Conservation (phyloP, 2,329 filamentous ascomycete genomes). For the Fusarium foetens region DNA sequence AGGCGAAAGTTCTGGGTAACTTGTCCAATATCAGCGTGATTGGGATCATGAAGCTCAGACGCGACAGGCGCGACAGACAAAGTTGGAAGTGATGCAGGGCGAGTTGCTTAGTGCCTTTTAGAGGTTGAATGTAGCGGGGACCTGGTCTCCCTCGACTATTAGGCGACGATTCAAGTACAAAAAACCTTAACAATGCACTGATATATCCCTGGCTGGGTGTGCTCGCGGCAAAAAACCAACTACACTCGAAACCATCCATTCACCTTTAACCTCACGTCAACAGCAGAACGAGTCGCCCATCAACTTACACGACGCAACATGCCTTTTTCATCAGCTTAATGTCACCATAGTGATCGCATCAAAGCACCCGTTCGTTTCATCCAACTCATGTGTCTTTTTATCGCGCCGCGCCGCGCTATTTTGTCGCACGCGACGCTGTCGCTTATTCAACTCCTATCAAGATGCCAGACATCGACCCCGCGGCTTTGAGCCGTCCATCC, state of each 20-base stretch:
- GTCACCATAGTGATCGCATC: conserved; percentile 56
- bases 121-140: conserved; percentile 36
- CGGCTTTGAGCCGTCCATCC: conserved; percentile 71
- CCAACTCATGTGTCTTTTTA: conserved; percentile 56
- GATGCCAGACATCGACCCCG: conserved; percentile 78
- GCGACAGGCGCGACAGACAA: conserved; percentile 46
- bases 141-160: background rate
- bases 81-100: conserved; percentile 31
- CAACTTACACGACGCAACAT: conserved; percentile 53
- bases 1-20: background rate
- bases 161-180: conserved; percentile 28
- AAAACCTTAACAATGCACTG: conserved; percentile 40
- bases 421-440: conserved; percentile 59
- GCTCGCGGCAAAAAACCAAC: conserved; percentile 51
- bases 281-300: conserved; percentile 50
- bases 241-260: conserved; percentile 48
- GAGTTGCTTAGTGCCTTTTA: conserved; percentile 26
- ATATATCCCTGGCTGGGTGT: conserved; percentile 32
- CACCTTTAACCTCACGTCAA: conserved; percentile 43
- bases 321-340: conserved; percentile 58
- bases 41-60: conserved; percentile 23
- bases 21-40: conserved; percentile 15
- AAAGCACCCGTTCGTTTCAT: conserved; percentile 49
- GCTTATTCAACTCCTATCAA: conserved; percentile 46
- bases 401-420: conserved; percentile 58